Percentiles rank a stretch among this genome's conserved stretches.
Evolutionary conservation across 441 rosid genomes (phyloP).

Genomic region (Erodium texanum): DNA sequence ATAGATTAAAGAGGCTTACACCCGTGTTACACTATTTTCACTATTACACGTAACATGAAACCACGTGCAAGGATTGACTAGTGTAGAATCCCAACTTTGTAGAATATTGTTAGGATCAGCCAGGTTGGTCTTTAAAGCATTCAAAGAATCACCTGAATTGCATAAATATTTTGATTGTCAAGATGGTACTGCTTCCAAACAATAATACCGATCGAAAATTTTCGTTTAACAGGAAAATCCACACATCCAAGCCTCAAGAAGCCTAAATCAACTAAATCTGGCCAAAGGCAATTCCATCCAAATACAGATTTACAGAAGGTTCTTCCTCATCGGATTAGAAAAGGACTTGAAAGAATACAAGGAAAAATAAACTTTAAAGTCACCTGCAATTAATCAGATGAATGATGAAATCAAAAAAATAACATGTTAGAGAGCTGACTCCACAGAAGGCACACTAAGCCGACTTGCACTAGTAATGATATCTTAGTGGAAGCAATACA

Average conservation of each 20-base stretch:
- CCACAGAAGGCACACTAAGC: background rate
- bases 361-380: background rate
- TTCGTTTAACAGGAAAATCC: background rate
- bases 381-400: background rate
- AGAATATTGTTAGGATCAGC: constrained; percentile 79
- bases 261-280: background rate
- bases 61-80: constrained; percentile 99
- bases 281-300: background rate
- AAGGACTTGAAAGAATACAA: background rate
- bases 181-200: background rate
- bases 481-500: background rate
- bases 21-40: constrained; percentile 89
- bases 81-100: constrained; percentile 99
- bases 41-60: constrained; percentile 92
- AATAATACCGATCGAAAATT: background rate
- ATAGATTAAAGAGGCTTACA: constrained; percentile 36
- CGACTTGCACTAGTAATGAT: background rate
- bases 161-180: background rate
- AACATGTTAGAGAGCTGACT: no score
- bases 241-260: background rate
- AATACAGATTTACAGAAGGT: background rate
- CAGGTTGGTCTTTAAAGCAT: constrained; percentile 57
- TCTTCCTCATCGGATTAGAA: background rate
- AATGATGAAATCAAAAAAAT: background rate
- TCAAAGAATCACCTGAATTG: constrained; percentile 79